A percentile compares a stretch with the other conserved stretches of the same genome.
Conservation (phyloP, 1,284 basidiomycete genomes). For the Singerocomus inundabilis region DNA sequence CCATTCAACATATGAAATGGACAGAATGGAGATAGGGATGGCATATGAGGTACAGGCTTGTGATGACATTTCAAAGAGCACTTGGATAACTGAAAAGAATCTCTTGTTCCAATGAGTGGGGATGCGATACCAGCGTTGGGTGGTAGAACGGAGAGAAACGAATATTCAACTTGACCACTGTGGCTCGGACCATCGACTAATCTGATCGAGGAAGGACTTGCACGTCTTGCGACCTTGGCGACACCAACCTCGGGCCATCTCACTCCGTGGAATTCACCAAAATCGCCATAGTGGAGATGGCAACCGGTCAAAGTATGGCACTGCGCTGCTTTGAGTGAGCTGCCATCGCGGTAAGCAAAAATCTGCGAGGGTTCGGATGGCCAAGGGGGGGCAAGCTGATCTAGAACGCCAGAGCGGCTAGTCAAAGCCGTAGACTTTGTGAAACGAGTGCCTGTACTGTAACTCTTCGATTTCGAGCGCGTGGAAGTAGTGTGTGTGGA, state of each 20-base stretch:
- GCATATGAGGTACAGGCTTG: constrained; percentile 20
- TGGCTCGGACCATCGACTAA: constrained; percentile 19
- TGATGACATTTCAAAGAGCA: constrained; percentile 14
- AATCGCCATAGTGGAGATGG: constrained; percentile 6
- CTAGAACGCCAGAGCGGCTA: constrained; percentile 3
- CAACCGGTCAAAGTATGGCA: neutral
- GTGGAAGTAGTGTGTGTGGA: constrained; percentile 6
- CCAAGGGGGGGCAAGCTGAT: neutral
- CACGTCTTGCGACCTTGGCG: constrained; percentile 5
- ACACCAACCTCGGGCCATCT: neutral
- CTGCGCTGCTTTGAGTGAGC: neutral
- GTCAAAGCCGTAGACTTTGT: constrained; percentile 14
- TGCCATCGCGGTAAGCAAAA: neutral
- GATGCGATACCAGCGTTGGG: constrained; percentile 18
- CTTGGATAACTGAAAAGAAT: constrained; percentile 30
- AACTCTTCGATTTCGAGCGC: neutral
- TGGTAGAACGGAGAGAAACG: constrained; percentile 26
- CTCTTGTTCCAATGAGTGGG: constrained; percentile 25
- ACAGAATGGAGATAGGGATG: constrained; percentile 18
- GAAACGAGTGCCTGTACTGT: constrained; percentile 1
- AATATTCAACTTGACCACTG: constrained; percentile 18
- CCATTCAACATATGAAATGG: constrained; percentile 4
- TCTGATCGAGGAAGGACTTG: constrained; percentile 28
- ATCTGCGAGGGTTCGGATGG: neutral
- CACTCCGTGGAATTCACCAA: constrained; percentile 5